Base-by-base conservation (phyloP, 805 yeast species). In the Geotrichum ghanense region DNA sequence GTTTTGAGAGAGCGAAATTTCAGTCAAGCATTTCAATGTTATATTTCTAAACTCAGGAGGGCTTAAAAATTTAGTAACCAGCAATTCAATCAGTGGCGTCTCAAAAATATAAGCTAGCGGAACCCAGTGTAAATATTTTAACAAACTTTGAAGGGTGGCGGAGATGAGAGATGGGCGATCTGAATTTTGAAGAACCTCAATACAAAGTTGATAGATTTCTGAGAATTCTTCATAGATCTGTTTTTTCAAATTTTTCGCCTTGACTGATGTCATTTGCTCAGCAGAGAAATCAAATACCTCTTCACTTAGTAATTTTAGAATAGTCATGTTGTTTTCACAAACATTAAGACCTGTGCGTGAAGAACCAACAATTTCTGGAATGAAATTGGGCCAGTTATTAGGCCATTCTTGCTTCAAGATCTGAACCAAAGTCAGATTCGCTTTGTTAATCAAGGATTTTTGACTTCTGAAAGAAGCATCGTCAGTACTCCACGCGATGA, bases 391-490 rank as follows among this genome's bases (percentile, higher is more conserved):
- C 99, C 99, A 92, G 63, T 89, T 84, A 56, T 81, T 86, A 26
- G 99, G 99, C 99, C 99, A 92, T 63, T 92, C 99, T 67, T 92
- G 97, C 60, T 92, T 92, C 59, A 92, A 76, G 45, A 92, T 81
- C 60, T 89, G 94, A 31, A 92, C 98, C 58, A 92, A 71, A 14
- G 97, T 90, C 59, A 92, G 73, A 67, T 92, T 95, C 57, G 89
- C 88, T 65, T 92, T 92, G 69, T 83, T 86, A 60, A 92, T 86
- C 59, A 92, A 73, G 19, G 96, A 80, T 58, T 81, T 81, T 60
- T 87, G 87, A 39, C 74, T 66, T 44, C 72, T 74, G 60, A 89
- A 87, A 25, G 76, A 71, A 7, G 72, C 68, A 50, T 86, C 94
- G 61, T 85, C 85, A 50, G 86, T 90, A 66, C 95, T 85, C 75